phyloP scores from a whole-genome alignment of 2,329 filamentous ascomycete genomes.

The Epichloe coenophiala region DNA sequence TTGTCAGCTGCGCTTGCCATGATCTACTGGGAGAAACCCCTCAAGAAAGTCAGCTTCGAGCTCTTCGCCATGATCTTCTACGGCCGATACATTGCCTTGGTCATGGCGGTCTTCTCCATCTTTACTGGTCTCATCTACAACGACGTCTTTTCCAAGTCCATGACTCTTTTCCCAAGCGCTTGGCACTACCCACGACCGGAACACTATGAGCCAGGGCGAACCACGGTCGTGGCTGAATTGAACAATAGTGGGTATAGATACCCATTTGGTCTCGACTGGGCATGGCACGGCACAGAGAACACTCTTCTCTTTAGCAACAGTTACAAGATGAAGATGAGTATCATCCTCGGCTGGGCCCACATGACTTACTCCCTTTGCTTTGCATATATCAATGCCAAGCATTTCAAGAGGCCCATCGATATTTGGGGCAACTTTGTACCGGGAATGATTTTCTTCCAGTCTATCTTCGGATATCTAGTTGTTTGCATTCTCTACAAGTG shows the following conservation, averaged over 20 bases:
- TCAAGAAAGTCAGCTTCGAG: slow-evolving; percentile 88
- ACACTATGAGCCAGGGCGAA: slow-evolving; percentile 49
- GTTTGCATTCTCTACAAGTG: slow-evolving; percentile 96
- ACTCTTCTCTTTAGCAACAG: slow-evolving; percentile 93
- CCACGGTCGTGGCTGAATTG: slow-evolving; percentile 52
- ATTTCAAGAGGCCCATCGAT: slow-evolving; percentile 91
- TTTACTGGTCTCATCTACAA: slow-evolving; percentile 98
- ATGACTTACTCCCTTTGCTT: slow-evolving; percentile 98
- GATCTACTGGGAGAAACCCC: slow-evolving; percentile 90
- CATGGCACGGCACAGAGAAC: slow-evolving; percentile 94
- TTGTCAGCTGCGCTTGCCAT: slow-evolving; percentile 69
- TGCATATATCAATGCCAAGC: slow-evolving; percentile 81
- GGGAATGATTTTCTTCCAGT: slow-evolving; percentile 99
- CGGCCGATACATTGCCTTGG: slow-evolving; percentile 92
- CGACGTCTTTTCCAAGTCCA: slow-evolving; percentile 86
- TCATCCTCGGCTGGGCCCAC: slow-evolving; percentile 90
- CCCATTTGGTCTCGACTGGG: slow-evolving; percentile 90
- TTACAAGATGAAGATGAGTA: slow-evolving; percentile 99
- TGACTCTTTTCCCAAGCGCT: slow-evolving; percentile 77
- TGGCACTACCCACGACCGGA: slow-evolving; percentile 68
- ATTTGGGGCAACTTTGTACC: slow-evolving; percentile 96
- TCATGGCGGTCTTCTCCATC: slow-evolving; percentile 96
- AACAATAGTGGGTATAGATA: slow-evolving; percentile 66
- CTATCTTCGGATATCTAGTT: slow-evolving; percentile 93
- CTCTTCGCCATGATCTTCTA: slow-evolving; percentile 98